Base-by-base conservation (phyloP, 2,329 filamentous ascomycete genomes). In the Eurotiales sp. region DNA sequence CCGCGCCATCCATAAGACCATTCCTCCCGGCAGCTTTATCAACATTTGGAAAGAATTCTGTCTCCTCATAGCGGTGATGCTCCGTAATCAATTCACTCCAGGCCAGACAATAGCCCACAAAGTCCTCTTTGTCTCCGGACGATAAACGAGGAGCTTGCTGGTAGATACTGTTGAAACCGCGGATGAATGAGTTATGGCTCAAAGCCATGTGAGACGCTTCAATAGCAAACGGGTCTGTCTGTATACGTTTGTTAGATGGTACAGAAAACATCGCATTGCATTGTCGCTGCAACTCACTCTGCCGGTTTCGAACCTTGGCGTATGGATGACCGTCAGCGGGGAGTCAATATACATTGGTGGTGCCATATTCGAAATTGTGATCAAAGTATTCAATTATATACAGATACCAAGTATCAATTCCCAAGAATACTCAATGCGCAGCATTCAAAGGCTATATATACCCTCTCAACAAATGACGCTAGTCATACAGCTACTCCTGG, bases 81-180 rank as follows among this genome's bases (percentile, higher is more conserved):
- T 23, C 39, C 5, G 39, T 41, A 23, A 41, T 41, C 19, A 41
- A 14, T 7, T 41, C 39, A 25, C 25, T 19, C 39, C 39, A 41
- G 14, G 39, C 39, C 19, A 41, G 39, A 41, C 39, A 41, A 41
- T 41, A 22, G 6, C 19, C 39, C 21, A 41, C 39, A 41, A 41
- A 41, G 19, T 41, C 39, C 19, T 41, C 39, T 41, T 27, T 41
- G 39, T 41, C 39, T 8, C 19, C 19, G 11, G 39, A 41, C 19
- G 23, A 12, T 21, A 41, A 19, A 12, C 39, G 39, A 23, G 39
- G 39, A 12, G 39, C 39, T 41, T 41, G 39, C 19, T 41, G 39
- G 39, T 41, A 41, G 39, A 41, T 41, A 21, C 39, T 27, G 39
- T 41, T 41, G 39, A 41, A 41, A 11, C 39, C 39, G 19, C 39